A percentile compares a stretch with the other conserved stretches of the same genome.
Evolutionary conservation across 345 rosid species (phyloP).

Genomic region (Melaleuca alternifolia): DNA sequence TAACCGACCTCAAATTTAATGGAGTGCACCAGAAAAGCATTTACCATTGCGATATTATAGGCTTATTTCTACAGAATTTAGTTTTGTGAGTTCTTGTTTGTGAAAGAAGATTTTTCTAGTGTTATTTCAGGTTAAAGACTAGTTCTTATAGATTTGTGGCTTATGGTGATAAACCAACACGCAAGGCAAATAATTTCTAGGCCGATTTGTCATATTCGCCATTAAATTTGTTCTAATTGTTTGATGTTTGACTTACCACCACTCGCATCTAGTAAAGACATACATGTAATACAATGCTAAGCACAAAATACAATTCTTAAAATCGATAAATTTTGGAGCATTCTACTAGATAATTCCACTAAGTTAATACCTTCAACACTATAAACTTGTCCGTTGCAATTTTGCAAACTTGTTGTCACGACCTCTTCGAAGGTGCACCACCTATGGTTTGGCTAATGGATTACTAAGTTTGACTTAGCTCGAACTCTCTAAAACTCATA

Average conservation of each 20-base stretch:
- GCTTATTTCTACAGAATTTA: background rate
- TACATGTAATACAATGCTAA: background rate
- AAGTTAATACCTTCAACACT: background rate
- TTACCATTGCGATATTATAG: background rate
- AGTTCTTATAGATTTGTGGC: background rate
- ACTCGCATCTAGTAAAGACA: background rate
- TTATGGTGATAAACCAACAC: background rate
- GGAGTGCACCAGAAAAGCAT: background rate
- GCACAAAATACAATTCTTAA: background rate
- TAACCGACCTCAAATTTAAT: background rate
- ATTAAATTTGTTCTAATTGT: background rate
- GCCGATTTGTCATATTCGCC: background rate
- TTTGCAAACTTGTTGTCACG: background rate
- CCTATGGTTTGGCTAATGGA: too few species aligned
- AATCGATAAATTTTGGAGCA: background rate
- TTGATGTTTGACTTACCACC: background rate
- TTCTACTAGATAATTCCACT: background rate
- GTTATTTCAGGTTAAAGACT: background rate
- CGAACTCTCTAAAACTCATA: too few species aligned
- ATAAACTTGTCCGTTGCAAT: background rate
- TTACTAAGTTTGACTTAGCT: too few species aligned
- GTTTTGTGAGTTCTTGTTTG: background rate
- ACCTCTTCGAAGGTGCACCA: too few species aligned
- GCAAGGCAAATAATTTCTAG: background rate
- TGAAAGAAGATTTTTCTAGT: background rate